Evolutionary conservation across 2,329 filamentous ascomycete genomes (phyloP).

Genomic region (Hypoxylon sp.): DNA sequence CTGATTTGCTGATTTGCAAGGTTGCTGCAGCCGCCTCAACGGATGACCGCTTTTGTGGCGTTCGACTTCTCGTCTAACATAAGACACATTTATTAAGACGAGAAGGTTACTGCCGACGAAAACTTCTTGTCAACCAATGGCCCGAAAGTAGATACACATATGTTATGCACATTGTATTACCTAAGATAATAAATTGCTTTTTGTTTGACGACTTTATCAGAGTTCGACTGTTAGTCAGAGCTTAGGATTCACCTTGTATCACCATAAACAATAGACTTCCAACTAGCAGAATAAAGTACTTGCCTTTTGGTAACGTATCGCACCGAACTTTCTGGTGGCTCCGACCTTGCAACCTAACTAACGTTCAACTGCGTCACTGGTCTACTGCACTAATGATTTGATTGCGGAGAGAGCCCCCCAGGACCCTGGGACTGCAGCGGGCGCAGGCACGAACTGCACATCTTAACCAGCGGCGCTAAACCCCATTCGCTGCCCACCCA

Average conservation of each 20-base stretch:
- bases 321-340: not conserved
- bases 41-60: slow-evolving; percentile 36
- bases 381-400: slow-evolving; percentile 1
- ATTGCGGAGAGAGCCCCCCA: slow-evolving; percentile 24
- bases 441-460: slow-evolving; percentile 29
- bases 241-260: not conserved
- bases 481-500: slow-evolving; percentile 36
- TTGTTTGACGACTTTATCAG: slow-evolving; percentile 1
- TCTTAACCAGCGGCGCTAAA: slow-evolving; percentile 42
- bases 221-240: slow-evolving; percentile 8
- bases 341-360: slow-evolving; percentile 8
- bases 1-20: too few species aligned
- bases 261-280: slow-evolving; percentile 2
- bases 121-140: slow-evolving; percentile 1
- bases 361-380: slow-evolving; percentile 28
- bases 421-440: slow-evolving; percentile 30
- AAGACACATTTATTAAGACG: slow-evolving; percentile 10
- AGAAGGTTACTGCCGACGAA: slow-evolving; percentile 17
- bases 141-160: not conserved
- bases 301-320: not conserved
- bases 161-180: slow-evolving; percentile 4
- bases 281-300: not conserved
- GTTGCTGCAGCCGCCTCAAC: slow-evolving; percentile 30
- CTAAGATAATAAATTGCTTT: slow-evolving; percentile 11
- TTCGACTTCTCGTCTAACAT: slow-evolving; percentile 10